Evolutionary conservation across 2,329 filamentous ascomycete genomes (phyloP).

Genomic region (Fusarium camptoceras): DNA sequence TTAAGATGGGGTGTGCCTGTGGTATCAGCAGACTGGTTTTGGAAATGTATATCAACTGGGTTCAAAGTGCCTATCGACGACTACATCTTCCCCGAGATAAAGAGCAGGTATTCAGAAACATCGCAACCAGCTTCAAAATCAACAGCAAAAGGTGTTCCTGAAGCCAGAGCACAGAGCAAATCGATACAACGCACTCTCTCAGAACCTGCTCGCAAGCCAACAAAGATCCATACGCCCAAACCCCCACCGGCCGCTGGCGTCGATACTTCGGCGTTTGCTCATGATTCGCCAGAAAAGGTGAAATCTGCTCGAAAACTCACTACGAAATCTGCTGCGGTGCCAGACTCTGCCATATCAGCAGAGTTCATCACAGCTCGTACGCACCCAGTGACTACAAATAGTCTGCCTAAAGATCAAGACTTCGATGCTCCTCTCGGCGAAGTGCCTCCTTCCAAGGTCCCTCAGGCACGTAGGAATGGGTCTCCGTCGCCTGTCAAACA

Average conservation of each 20-base stretch:
- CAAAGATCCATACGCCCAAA: constrained; percentile 30
- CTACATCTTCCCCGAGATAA: constrained; percentile 62
- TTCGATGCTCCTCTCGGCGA: constrained; percentile 56
- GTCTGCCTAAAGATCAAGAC: constrained; percentile 40
- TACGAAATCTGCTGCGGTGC: constrained; percentile 3
- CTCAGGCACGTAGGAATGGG: constrained; percentile 57
- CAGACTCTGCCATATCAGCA: constrained; percentile 48
- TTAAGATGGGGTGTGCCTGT: constrained; percentile 80
- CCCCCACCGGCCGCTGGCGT: constrained; percentile 47
- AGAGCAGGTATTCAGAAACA: constrained; percentile 45
- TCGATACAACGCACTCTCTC: constrained; percentile 39
- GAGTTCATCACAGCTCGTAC: constrained; percentile 59
- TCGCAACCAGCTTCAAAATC: constrained; percentile 16
- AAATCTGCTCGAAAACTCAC: constrained; percentile 22
- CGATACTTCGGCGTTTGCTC: constrained; percentile 56
- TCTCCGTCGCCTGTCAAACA: constrained; percentile 52
- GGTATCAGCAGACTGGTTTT: constrained; percentile 86
- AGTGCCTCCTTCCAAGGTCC: constrained; percentile 54
- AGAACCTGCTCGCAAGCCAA: constrained; percentile 26
- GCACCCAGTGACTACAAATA: constrained; percentile 48
- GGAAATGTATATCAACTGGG: constrained; percentile 77
- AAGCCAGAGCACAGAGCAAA: constrained; percentile 17
- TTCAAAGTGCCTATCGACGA: constrained; percentile 58
- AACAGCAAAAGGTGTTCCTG: constrained; percentile 4
- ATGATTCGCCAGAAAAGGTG: constrained; percentile 45